Evolutionary conservation across 148 eudicot genomes (phyloP).

Genomic region (Diospyros lotus): DNA sequence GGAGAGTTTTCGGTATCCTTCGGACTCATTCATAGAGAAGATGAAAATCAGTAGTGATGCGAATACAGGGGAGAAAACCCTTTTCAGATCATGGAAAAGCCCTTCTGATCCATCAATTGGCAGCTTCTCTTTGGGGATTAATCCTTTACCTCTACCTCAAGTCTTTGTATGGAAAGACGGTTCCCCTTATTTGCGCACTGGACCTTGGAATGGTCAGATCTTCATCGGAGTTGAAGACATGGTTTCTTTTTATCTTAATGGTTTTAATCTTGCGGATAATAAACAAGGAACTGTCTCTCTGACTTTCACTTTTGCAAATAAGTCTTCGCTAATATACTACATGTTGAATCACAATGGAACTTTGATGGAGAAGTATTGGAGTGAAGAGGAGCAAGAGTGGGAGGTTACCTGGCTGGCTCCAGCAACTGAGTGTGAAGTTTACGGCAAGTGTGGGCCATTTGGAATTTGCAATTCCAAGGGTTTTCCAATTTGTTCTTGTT

Average conservation of each 20-base stretch:
- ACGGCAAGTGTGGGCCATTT: constrained; percentile 50
- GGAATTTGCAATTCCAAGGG: constrained; percentile 42
- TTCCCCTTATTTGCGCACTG: too few relatives aligned
- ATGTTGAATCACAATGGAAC: constrained; percentile 23
- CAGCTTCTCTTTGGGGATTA: constrained; percentile 24
- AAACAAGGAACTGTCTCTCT: constrained; percentile 12
- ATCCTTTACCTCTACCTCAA: constrained; percentile 17
- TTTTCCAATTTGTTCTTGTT: constrained; percentile 30
- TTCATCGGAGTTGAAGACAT: neutral
- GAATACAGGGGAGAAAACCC: neutral
- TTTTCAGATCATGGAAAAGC: constrained; percentile 39
- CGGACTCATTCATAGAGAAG: constrained; percentile 8
- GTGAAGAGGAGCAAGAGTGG: constrained; percentile 17
- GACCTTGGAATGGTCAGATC: neutral
- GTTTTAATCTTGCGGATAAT: constrained; percentile 5
- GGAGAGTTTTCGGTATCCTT: constrained; percentile 17
- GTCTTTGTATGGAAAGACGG: constrained; percentile 20
- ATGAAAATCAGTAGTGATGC: constrained; percentile 7
- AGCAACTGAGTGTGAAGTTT: constrained; percentile 34
- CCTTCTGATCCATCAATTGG: constrained; percentile 40
- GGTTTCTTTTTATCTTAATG: neutral
- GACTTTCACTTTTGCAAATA: constrained; percentile 2
- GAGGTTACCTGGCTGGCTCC: constrained; percentile 13
- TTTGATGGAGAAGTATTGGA: constrained; percentile 14
- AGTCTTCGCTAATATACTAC: neutral